Evolutionary conservation across 306 rosid genomes (phyloP), one percentile per base, ranked within the genome.

Genomic region (Medicago truncatula): DNA sequence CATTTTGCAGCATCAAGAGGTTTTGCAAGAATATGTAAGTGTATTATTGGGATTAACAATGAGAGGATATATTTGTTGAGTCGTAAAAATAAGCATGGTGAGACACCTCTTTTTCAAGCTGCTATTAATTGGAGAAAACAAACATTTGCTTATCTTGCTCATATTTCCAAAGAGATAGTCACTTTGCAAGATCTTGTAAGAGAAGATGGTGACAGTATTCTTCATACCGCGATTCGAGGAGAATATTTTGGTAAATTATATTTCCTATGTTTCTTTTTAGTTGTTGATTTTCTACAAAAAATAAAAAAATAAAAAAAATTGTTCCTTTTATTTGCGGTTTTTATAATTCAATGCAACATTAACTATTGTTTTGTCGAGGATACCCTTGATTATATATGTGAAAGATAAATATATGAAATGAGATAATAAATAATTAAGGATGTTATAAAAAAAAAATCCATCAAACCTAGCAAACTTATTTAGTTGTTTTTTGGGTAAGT

Each of bases 1-100:
- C 85, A 81, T 53, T 23, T 81, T 8, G 85, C 85, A 2, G 85
- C 85, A 1, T 43, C 85, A 1, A 65, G 78, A 15, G 82, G 81
- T 0, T 81, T 64, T 40, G 71, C 71, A 0, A 70, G 5, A 8
- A 11, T 76, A 21, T 81, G 85, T 9, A 36, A 23, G 17, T 36
- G 1, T 8, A 71, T 81, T 0, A 57, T 81, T 1, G 85, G 85
- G 3, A 15, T 0, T 0, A 9, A 44, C 0, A 23, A 70, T 0
- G 78, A 82, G 74, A 82, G 85, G 17, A 8, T 56, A 0, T 31
- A 65, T 23, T 65, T 82, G 82, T 7, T 39, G 31, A 46, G 16
- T 21, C 1, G 4, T 0, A 65, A 4, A 5, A 82, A 82, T 28
- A 11, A 71, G 0, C 0, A 11, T 0, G 81, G 78, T 0, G 85